phyloP scores from a whole-genome alignment of 2,329 filamentous ascomycete genomes.

The Rhexocercosporidium sp. region DNA sequence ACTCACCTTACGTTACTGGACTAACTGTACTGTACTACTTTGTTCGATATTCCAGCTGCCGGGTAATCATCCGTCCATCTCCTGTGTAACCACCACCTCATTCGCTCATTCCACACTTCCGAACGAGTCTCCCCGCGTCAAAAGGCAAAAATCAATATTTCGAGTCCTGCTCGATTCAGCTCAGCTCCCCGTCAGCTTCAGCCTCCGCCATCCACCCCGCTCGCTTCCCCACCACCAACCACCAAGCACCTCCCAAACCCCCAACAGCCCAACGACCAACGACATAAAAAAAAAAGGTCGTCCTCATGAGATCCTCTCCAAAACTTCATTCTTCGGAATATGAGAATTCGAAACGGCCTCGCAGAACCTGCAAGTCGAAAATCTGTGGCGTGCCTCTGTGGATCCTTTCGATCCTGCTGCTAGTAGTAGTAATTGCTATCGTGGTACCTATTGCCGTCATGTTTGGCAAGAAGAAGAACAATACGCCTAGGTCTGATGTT shows the following conservation, averaged over 20 bases:
- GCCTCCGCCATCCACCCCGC: neutral
- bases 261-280: neutral
- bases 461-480: conserved; percentile 43
- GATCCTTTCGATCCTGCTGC: conserved; percentile 21
- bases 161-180: neutral
- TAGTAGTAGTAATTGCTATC: conserved; percentile 20
- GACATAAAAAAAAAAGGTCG: neutral
- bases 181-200: neutral
- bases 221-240: neutral
- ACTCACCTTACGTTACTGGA: neutral
- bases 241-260: neutral
- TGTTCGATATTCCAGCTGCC: neutral
- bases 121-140: neutral
- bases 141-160: conserved; percentile 2
- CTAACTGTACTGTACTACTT: neutral
- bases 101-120: neutral
- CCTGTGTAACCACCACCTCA: neutral
- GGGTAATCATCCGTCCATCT: neutral
- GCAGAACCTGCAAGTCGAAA: conserved; percentile 12
- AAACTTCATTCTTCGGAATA: conserved; percentile 3
- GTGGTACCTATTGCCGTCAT: conserved; percentile 42
- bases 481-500: conserved; percentile 47
- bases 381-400: conserved; percentile 20
- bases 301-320: conserved; percentile 4
- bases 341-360: neutral